Evolutionary conservation across 805 yeast species (phyloP), one percentile per base, ranked within the genome.

Genomic region (Suhomyces sp.): DNA sequence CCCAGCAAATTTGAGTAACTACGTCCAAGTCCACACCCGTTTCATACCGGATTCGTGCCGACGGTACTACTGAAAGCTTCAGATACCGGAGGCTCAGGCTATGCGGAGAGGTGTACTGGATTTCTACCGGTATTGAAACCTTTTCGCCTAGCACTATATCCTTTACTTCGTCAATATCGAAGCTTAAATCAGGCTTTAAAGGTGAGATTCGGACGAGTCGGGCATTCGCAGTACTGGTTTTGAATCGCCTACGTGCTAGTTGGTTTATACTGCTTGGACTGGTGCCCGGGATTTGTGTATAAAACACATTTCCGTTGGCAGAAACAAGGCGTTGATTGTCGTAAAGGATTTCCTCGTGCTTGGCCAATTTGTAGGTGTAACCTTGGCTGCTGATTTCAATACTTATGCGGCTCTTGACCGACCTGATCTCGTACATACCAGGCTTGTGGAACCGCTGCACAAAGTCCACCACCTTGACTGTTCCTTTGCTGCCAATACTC

Each of bases 131-230:
- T 0, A 70, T 41, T 0, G 54, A 17, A 2, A 70, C 48, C 50
- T 63, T 67, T 52, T 73, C 78, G 2, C 76, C 76, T 1, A 73
- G 48, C 4, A 69, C 54, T 3, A 69, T 44, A 2, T 57, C 29
- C 12, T 49, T 50, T 1, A 2, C 49, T 40, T 12, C 44, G 47
- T 35, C 49, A 13, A 24, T 22, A 13, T 8, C 41, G 5, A 66
- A 46, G 1, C 41, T 17, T 0, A 72, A 49, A 5, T 62, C 55
- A 10, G 78, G 78, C 35, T 59, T 64, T 5, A 68, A 23, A 12
- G 51, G 46, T 5, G 47, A 41, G n/a, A 48, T 27, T 29, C 33
- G 42, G 22, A 48, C 29, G 8, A 19, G 17, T 27, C 47, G 19
- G 7, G 51, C 42, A 31, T 47, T 47, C 15, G 44, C 13, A n/a